Evolutionary conservation across 2,329 filamentous ascomycete genomes (phyloP), one percentile per base, ranked within the genome.

Genomic region (Fusarium tricinctum): DNA sequence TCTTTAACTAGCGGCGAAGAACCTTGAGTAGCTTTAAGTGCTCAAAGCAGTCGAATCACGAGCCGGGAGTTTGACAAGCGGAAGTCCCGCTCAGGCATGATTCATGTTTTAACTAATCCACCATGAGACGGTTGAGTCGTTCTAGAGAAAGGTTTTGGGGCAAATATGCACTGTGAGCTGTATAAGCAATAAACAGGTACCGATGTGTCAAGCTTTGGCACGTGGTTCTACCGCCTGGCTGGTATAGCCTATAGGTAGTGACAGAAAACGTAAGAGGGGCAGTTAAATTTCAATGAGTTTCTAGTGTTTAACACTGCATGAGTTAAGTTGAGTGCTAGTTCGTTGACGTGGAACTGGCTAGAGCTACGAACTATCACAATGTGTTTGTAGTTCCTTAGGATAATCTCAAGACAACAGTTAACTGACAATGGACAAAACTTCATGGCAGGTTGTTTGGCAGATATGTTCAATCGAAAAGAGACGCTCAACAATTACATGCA

Each of bases 1-100:
- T 35, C 15, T 14, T 38, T 17, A 48, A 28, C 17, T 22, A 52
- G 65, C 40, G 65, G 65, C 46, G 30, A 65, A 45, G 47, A 32
- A 45, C 28, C 28, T 6, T 10, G 17, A 35, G 8, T 4, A n/a
- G n/a, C 9, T 38, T 38, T 38, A 38, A 38, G 9, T 26, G 26
- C 13, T n/a, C 5, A 23, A 12, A 9, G 3, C 23, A n/a, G 28
- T 32, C 20, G 9, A 10, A 39, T 6, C 13, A 8, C 10, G 30
- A 30, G 10, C 15, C 33, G 17, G n/a, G 38, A 59, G n/a, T 22
- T 43, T 64, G 46, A 35, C 42, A 53, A 19, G 53, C 47, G 19
- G 47, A 53, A 49, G 35, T 45, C 48, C 42, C 52, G 19, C 17
- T 26, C 8, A n/a, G 28, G 33, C 52, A 65, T 43, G 59, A 55